A percentile compares a stretch with the other conserved stretches of the same genome.
phyloP scores from a whole-genome alignment of 2,329 filamentous ascomycete species.

The Rhinocladiella mackenziei region DNA sequence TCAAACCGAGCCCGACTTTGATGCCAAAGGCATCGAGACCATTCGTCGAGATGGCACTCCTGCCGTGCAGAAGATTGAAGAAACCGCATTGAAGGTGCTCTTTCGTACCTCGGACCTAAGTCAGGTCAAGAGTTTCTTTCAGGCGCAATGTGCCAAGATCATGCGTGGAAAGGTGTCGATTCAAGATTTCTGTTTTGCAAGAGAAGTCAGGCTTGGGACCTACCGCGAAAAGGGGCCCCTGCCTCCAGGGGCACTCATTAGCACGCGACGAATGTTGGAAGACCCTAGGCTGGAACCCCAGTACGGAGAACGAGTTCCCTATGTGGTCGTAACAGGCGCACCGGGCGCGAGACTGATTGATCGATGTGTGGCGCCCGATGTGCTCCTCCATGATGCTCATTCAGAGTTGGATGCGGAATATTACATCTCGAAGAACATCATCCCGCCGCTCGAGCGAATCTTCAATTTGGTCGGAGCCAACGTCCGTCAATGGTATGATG shows the following conservation, averaged over 20 bases:
- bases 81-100: conserved; percentile 80
- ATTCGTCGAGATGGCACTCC: conserved; percentile 92
- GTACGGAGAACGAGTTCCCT: conserved; percentile 91
- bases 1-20: conserved; percentile 80
- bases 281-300: conserved; percentile 87
- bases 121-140: conserved; percentile 84
- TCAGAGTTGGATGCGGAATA: conserved; percentile 88
- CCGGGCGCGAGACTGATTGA: conserved; percentile 83
- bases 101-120: conserved; percentile 88
- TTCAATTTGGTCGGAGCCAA: conserved; percentile 95
- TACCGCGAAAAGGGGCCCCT: conserved; percentile 77
- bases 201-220: conserved; percentile 82
- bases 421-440: conserved; percentile 93
- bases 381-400: conserved; percentile 70
- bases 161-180: conserved; percentile 83
- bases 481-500: conserved; percentile 86
- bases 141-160: conserved; percentile 84
- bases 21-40: conserved; percentile 97
- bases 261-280: conserved; percentile 76
- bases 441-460: conserved; percentile 90
- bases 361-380: conserved; percentile 83
- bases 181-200: conserved; percentile 93
- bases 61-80: conserved; percentile 93
- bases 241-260: conserved; percentile 84
- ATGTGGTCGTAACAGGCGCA: conserved; percentile 84